Evolutionary conservation across 148 eudicot species (phyloP), one percentile per base, ranked within the genome.

Genomic region (Rheum nobile): DNA sequence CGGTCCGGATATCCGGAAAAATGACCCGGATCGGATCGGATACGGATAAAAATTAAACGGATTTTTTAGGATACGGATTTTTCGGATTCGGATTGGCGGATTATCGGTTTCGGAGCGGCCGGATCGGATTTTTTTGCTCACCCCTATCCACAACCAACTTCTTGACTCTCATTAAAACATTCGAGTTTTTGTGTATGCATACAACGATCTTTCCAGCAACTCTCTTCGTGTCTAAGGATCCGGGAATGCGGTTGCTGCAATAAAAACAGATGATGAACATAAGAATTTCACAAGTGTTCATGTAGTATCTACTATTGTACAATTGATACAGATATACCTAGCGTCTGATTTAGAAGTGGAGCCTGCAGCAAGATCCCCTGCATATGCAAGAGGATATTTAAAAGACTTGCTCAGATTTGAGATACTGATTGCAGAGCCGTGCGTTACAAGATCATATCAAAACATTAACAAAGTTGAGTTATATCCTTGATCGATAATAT

Each of bases 201-300:
- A 87, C 83, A 31, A 87, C 24, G 67, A 89, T 87, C 70, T 85
- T 89, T 31, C 93, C 93, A 0, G 84, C 82, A 38, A 75, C 86
- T 80, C 84, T 89, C 22, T 71, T 74, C 14, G 79, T 54, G 72
- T 89, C 81, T 37, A 89, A 32, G 10, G 93, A 85, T 61, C 89
- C 93, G 46, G 90, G 91, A 63, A 79, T 70, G 79, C 93, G 87
- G 43, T 85, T 85, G 80, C 93, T 89, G 86, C 75, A 80, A 13
- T 26, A 8, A 43, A 0, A 65, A 74, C 2, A 28, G 65, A 19
- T 13, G 13, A 21, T 12, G n/a, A 19, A 0, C 26, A 52, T 44
- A n/a, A 48, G 6, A 48, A 48, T 0, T 4, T 2, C 22, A 17
- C 12, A 44, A 44, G 0, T 44, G 17, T 11, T 48, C 22, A 6